phyloP scores from a whole-genome alignment of 176 grass and related monocot genomes.

The Secale cereale region DNA sequence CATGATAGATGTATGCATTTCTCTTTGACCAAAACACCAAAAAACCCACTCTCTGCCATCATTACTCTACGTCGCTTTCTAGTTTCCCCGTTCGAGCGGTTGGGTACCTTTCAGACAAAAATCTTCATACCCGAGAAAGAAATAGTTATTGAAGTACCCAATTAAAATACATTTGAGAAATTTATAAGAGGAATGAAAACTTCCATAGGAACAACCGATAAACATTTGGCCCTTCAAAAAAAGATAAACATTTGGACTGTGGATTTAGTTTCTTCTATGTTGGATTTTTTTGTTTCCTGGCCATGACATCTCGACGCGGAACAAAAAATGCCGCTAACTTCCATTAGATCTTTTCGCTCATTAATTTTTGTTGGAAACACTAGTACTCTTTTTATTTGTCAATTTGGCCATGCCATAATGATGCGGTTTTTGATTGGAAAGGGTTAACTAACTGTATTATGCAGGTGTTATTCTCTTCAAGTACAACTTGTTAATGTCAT shows the following conservation, averaged over 20 bases:
- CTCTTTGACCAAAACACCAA: constrained; percentile 15
- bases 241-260: no score
- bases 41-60: not conserved
- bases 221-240: no score
- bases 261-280: not conserved
- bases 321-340: not conserved
- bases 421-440: not conserved
- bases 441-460: not conserved
- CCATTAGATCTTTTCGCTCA: no score
- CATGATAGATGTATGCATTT: not conserved
- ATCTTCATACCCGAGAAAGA: not conserved
- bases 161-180: not conserved
- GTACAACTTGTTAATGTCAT: not conserved
- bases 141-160: no score
- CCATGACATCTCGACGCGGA: not conserved
- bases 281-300: not conserved
- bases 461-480: not conserved
- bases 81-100: not conserved
- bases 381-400: no score
- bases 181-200: not conserved
- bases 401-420: not conserved
- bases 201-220: no score
- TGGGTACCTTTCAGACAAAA: not conserved
- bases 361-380: no score
- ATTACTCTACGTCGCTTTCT: not conserved